These are phyloP conservation scores for Aschersonia sp. DNA, from an alignment of 2,329 filamentous ascomycete genomes.

Conservation along the genomic window DNA sequence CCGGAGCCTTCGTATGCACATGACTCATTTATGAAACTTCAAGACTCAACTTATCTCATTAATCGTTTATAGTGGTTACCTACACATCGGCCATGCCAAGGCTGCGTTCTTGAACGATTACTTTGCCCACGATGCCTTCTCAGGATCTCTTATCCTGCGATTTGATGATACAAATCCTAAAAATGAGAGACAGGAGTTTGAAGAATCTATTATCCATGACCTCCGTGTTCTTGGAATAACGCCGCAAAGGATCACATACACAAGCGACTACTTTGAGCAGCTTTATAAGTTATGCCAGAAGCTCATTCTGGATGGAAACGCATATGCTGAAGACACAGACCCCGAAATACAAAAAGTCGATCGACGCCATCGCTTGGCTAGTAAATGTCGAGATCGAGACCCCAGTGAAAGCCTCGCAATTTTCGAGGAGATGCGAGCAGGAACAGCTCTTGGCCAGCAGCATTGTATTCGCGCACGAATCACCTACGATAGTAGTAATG, in stretches of 20 bases:
- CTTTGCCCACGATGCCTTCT: slow-evolving; percentile 81
- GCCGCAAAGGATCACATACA: slow-evolving; percentile 67
- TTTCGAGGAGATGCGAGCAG: slow-evolving; percentile 88
- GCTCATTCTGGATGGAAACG: slow-evolving; percentile 67
- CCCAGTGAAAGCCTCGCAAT: slow-evolving; percentile 73
- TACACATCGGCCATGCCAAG: slow-evolving; percentile 85
- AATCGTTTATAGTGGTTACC: slow-evolving; percentile 40
- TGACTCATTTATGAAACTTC: not conserved
- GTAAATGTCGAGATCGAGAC: slow-evolving; percentile 56
- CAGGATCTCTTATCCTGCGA: slow-evolving; percentile 68
- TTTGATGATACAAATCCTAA: slow-evolving; percentile 90
- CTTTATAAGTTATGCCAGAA: slow-evolving; percentile 65
- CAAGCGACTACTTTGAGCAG: slow-evolving; percentile 79
- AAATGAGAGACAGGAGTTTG: slow-evolving; percentile 84
- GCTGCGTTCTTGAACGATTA: slow-evolving; percentile 79
- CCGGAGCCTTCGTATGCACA: slow-evolving; percentile 56
- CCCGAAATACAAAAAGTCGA: slow-evolving; percentile 71
- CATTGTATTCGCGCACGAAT: slow-evolving; percentile 95
- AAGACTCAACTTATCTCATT: not conserved
- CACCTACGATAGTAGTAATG: slow-evolving; percentile 80
- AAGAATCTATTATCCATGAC: slow-evolving; percentile 80
- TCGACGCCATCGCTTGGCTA: slow-evolving; percentile 54
- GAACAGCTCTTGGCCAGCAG: slow-evolving; percentile 59
- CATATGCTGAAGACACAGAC: slow-evolving; percentile 79
- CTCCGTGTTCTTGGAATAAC: slow-evolving; percentile 71